Evolutionary conservation across 2,329 filamentous ascomycete species (phyloP), one percentile per base, ranked within the genome.

Genomic region (Botrytis deweyae): DNA sequence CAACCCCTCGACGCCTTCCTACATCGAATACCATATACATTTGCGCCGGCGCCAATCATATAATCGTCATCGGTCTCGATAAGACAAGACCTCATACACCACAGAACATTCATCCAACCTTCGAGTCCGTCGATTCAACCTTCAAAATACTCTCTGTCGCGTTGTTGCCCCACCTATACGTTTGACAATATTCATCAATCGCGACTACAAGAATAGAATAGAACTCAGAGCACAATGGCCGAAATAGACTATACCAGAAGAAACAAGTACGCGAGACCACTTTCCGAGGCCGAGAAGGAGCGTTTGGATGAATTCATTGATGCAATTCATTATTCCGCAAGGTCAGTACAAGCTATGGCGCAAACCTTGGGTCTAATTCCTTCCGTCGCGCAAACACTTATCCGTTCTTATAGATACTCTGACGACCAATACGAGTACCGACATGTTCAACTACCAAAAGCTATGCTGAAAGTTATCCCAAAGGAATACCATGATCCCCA

Each of bases 391-490:
- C 49, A 29, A 49, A 58, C 55, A 74, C 78, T 77, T 44, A 79
- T 76, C 77, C 18, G 22, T 63, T 59, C 58, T 36, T 69, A 49
- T 82, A 98, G 96, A 83, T 99, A 99, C 83, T 95, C 92, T 42
- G 96, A 99, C 81, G 91, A 89, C 84, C 90, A 96, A 83, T 97
- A 91, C 84, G 96, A 99, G 85, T 99, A 99, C 85, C 93, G 96
- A 77, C 96, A 99, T 84, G 96, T 99, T 74, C 95, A 98, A 84
- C 90, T 99, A 44, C 96, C 96, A 62, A 99, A 99, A 85, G 91
- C 94, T 79, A 99, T 99, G 96, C 90, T 99, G 77, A 98, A 98
- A 85, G 92, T 90, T 59, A 98, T 99, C 78, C 96, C 96, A 33
- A 92, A 95, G 82, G 95, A 98, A 77, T 97, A 97, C 84, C 95